Conservation (phyloP, 768 basidiomycete genomes). For the Ramaria sp. region DNA sequence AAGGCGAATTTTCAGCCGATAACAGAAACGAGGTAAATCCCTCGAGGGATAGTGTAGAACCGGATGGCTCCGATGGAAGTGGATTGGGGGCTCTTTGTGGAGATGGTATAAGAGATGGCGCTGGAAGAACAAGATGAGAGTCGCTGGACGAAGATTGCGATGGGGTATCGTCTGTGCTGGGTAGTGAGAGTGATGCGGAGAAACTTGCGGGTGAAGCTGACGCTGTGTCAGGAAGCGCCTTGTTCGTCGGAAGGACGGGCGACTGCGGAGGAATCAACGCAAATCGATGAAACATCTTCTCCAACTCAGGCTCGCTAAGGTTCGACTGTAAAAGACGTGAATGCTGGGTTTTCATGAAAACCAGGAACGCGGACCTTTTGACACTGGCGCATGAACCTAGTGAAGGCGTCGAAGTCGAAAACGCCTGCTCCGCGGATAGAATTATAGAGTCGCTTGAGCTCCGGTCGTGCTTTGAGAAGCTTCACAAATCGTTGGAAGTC, state of each 20-base stretch:
- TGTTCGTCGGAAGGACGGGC: conserved; percentile 1
- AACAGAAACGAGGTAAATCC: conserved; percentile 71
- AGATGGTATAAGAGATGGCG: conserved; percentile 1
- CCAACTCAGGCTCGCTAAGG: conserved; percentile 19
- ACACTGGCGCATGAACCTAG: conserved; percentile 36
- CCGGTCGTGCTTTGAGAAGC: conserved; percentile 73
- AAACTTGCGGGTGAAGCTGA: conserved; percentile 12
- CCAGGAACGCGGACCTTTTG: conserved; percentile 34
- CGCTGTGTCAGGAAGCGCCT: conserved; percentile 4
- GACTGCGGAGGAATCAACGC: conserved; percentile 14
- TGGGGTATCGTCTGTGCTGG: not conserved
- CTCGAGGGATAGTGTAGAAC: conserved; percentile 28
- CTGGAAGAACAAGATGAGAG: not conserved
- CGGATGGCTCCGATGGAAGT: conserved; percentile 2
- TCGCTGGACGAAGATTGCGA: not conserved
- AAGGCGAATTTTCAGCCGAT: conserved; percentile 64
- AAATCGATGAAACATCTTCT: conserved; percentile 30
- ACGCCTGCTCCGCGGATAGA: conserved; percentile 25
- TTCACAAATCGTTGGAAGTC: conserved; percentile 81
- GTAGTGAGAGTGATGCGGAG: not conserved
- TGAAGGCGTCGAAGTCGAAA: conserved; percentile 32
- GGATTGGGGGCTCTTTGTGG: not conserved
- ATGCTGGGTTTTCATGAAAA: conserved; percentile 25
- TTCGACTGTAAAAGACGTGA: conserved; percentile 21
- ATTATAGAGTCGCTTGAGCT: conserved; percentile 59